phyloP scores from a whole-genome alignment of 768 basidiomycete species.

The Boletus rubroflammeus region DNA sequence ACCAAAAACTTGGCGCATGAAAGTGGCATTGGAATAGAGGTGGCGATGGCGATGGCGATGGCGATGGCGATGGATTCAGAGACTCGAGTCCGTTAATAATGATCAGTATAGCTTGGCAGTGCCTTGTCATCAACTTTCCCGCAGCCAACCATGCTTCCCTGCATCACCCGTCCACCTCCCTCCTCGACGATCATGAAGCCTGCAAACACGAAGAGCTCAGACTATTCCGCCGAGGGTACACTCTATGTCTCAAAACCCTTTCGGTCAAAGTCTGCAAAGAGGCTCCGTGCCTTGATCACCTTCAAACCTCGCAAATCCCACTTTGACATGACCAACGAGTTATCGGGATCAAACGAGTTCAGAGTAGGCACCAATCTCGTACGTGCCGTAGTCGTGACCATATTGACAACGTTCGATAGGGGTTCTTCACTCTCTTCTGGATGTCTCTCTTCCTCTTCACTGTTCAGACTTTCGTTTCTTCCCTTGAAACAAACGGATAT shows the following conservation, averaged over 20 bases:
- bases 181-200: conserved; percentile 14
- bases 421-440: conserved; percentile 96
- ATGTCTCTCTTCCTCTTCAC: conserved; percentile 81
- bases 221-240: conserved; percentile 56
- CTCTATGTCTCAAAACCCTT: conserved; percentile 74
- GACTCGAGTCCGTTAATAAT: background rate
- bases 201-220: background rate
- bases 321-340: conserved; percentile 79
- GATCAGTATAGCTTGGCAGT: background rate
- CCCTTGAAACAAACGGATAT: conserved; percentile 74
- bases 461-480: conserved; percentile 70
- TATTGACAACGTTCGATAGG: conserved; percentile 40
- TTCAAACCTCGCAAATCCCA: conserved; percentile 84
- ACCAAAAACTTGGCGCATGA: background rate
- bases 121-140: conserved; percentile 11
- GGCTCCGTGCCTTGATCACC: conserved; percentile 76
- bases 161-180: background rate
- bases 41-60: background rate
- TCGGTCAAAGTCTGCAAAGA: conserved; percentile 70
- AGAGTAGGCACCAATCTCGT: conserved; percentile 42
- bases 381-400: background rate
- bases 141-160: conserved; percentile 3
- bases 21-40: background rate
- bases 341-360: conserved; percentile 78
- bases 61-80: background rate